A percentile compares a stretch with the other conserved stretches of the same genome.
Evolutionary conservation across 192 early-diverging fungal genomes (phyloP).

Genomic region (Coemansia sp.): DNA sequence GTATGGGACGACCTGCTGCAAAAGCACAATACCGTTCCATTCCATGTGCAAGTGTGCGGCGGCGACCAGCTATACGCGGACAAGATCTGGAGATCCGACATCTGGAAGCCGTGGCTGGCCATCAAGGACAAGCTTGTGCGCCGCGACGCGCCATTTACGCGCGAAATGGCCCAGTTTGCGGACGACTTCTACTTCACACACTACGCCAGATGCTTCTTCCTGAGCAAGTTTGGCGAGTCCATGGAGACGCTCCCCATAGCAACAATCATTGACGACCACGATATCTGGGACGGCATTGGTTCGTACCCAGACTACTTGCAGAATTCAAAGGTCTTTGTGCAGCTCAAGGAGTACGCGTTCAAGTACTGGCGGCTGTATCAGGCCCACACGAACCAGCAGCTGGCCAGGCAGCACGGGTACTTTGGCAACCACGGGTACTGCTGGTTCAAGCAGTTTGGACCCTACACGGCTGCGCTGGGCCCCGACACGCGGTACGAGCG

Average conservation of each 20-base stretch:
- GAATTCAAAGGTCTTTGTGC: conserved; percentile 67
- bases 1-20: conserved; percentile 71
- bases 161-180: conserved; percentile 59
- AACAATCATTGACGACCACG: conserved; percentile 86
- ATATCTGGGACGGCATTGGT: conserved; percentile 85
- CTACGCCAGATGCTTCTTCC: conserved; percentile 66
- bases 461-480: conserved; percentile 62
- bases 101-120: conserved; percentile 64
- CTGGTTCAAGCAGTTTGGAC: conserved; percentile 71
- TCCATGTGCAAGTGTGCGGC: conserved; percentile 74
- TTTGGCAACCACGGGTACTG: conserved; percentile 60
- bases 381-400: conserved; percentile 68
- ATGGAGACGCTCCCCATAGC: conserved; percentile 76
- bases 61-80: conserved; percentile 78
- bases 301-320: conserved; percentile 80
- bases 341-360: conserved; percentile 71
- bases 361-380: conserved; percentile 87
- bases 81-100: conserved; percentile 57
- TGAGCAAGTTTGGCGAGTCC: conserved; percentile 64
- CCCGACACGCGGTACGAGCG: conserved; percentile 80
- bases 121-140: conserved; percentile 58
- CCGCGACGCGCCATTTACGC: conserved; percentile 57
- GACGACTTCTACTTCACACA: conserved; percentile 73
- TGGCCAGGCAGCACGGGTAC: conserved; percentile 61
- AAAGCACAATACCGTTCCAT: conserved; percentile 62